Evolutionary conservation across 1,139 yeast genomes (phyloP), one percentile per base, ranked within the genome.

Genomic region (Maudiozyma humilis): DNA sequence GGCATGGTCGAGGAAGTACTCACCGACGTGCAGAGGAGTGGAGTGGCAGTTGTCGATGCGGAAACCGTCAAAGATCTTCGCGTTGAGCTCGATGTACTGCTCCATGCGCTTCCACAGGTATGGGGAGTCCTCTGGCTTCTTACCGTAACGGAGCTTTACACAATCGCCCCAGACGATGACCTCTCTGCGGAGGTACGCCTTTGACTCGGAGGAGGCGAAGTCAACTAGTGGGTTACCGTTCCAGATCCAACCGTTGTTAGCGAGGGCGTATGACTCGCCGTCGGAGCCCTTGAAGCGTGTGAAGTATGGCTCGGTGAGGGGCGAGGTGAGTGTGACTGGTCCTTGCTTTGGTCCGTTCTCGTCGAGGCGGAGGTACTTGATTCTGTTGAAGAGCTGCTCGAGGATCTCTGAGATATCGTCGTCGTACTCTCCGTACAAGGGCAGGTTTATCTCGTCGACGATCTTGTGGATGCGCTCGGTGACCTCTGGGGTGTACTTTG

Each of bases 241-340:
- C 98, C 98, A 91, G 45, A 91, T 88, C 97, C 97, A 91, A 37
- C 98, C 98, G 59, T 91, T 91, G 60, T 91, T 91, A 4, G 96
- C 97, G 48, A 91, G 68, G 1, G 89, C 86, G 36, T 78, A 79
- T 1, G 71, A 65, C 39, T 73, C 70, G 3, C 87, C 89, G 38
- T 72, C 68, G 0, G 62, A 57, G 10, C 67, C 71, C 2, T 57
- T 63, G 53, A 89, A 78, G 47, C 88, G 70, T 2, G 97, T 87
- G 62, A 91, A 91, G 63, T 89, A 91, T 2, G 88, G 79, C 61
- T 91, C 97, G 2, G 85, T 77, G 41, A 91, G 68, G 0, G 96
- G 96, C 7, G 57, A 53, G 14, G 72, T 62, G 2, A 55, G 53
- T 5, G 79, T 76, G 42, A 89, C 71, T 41, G 67, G 68, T 3